These are phyloP conservation scores for Aspergillus hancockii DNA, from an alignment of 495 filamentous ascomycete genomes.

Conservation along the genomic window DNA sequence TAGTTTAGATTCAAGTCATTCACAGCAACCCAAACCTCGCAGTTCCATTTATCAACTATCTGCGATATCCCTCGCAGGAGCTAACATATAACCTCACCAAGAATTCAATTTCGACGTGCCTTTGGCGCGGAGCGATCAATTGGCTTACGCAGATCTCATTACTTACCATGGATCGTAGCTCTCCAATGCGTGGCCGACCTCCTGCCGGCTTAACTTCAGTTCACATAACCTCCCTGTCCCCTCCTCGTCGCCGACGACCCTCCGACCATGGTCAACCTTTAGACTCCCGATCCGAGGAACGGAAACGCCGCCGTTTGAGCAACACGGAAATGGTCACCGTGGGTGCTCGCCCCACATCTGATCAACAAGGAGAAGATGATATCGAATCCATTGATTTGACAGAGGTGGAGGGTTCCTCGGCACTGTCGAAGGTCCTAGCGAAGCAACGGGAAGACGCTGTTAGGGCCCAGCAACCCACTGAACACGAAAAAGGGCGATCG, in stretches of 20 bases:
- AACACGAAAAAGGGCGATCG: slow-evolving; percentile 44
- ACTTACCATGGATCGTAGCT: slow-evolving; percentile 4
- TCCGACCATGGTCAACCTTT: slow-evolving; percentile 11
- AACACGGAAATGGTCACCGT: not conserved
- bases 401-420: slow-evolving; percentile 50
- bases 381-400: slow-evolving; percentile 62
- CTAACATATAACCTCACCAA: too few species aligned
- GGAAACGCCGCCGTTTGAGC: slow-evolving; percentile 35
- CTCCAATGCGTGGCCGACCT: not conserved
- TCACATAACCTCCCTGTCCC: not conserved
- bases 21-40: not conserved
- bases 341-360: not conserved
- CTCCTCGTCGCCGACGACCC: slow-evolving; percentile 4
- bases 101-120: not conserved
- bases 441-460: slow-evolving; percentile 52
- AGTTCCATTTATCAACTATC: not conserved
- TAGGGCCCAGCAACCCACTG: slow-evolving; percentile 52
- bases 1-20: not conserved
- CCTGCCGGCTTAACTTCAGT: not conserved
- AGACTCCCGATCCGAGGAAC: slow-evolving; percentile 5
- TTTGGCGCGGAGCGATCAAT: too few species aligned
- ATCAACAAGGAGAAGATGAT: slow-evolving; percentile 13
- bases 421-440: slow-evolving; percentile 46
- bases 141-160: not conserved
- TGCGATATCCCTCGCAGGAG: not conserved